Conservation (phyloP, 179 eudicot genomes). For the Actinidia arguta region DNA sequence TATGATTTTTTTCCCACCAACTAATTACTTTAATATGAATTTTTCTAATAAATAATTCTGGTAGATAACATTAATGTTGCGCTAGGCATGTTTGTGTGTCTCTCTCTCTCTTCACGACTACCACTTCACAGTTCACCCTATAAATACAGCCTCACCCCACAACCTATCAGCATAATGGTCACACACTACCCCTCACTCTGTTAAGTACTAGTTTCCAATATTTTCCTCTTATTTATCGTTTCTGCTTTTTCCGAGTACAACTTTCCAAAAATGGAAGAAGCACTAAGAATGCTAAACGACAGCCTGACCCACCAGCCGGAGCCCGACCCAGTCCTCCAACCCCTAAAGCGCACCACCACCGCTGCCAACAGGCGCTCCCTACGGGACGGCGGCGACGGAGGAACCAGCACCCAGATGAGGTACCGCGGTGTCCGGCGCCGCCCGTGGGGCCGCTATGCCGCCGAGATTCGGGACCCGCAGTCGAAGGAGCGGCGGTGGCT, state of each 20-base stretch:
- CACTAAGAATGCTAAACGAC: conserved; percentile 40
- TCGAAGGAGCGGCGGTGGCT: conserved; percentile 91
- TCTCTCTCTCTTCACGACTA: too few relatives aligned
- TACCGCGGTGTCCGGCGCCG: conserved; percentile 94
- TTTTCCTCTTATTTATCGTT: too few relatives aligned
- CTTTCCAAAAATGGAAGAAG: conserved; percentile 43
- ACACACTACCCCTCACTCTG: too few relatives aligned
- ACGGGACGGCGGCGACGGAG: conserved; percentile 29
- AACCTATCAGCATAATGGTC: too few relatives aligned
- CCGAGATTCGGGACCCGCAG: conserved; percentile 88
- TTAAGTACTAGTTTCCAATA: too few relatives aligned
- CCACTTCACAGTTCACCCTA: too few relatives aligned
- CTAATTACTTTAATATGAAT: too few relatives aligned
- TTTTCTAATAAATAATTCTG: too few relatives aligned
- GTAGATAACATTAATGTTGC: too few relatives aligned
- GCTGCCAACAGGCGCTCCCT: conserved; percentile 34
- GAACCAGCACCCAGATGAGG: conserved; percentile 25
- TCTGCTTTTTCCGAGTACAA: not conserved
- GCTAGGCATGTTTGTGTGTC: too few relatives aligned
- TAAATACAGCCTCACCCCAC: too few relatives aligned
- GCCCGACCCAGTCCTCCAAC: conserved; percentile 13
- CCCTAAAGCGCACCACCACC: conserved; percentile 25
- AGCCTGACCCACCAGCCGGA: conserved; percentile 16
- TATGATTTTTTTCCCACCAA: too few relatives aligned
- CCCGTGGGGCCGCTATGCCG: conserved; percentile 97